These are phyloP conservation scores for Nemania serpens DNA, from an alignment of 2,329 filamentous ascomycete species.

Conservation along the genomic window DNA sequence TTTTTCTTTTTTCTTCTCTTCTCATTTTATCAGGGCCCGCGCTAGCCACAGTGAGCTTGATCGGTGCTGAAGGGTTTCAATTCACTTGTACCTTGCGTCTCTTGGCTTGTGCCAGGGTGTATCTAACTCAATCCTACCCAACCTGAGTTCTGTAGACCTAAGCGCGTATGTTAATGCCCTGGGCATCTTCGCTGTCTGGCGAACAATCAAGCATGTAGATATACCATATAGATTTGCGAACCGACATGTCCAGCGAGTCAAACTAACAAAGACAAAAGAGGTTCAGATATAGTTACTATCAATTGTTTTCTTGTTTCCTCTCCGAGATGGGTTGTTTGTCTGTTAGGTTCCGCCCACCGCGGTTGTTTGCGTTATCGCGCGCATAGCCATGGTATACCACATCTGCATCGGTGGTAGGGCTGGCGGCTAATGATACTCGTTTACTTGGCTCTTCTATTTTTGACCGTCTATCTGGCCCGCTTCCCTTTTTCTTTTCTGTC, in stretches of 20 bases:
- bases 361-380: conserved; percentile 26
- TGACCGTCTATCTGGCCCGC: conserved; percentile 33
- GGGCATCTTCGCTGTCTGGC: too few relatives aligned
- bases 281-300: neutral
- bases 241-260: neutral
- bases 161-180: too few relatives aligned
- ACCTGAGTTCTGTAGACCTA: too few relatives aligned
- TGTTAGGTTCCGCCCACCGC: conserved; percentile 11
- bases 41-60: neutral
- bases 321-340: neutral
- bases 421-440: conserved; percentile 44
- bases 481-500: conserved; percentile 3
- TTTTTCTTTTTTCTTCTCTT: neutral
- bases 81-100: neutral
- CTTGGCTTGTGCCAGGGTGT: conserved; percentile 10
- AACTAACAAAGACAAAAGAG: neutral
- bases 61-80: neutral
- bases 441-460: conserved; percentile 39
- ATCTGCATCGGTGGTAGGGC: conserved; percentile 37
- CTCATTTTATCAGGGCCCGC: neutral
- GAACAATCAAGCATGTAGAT: too few relatives aligned
- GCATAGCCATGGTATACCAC: conserved; percentile 29
- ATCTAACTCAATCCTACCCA: too few relatives aligned
- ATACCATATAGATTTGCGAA: too few relatives aligned
- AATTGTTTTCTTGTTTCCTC: neutral